Evolutionary conservation across 2,329 filamentous ascomycete species (phyloP).

Genomic region (Colletotrichum tropicicola): DNA sequence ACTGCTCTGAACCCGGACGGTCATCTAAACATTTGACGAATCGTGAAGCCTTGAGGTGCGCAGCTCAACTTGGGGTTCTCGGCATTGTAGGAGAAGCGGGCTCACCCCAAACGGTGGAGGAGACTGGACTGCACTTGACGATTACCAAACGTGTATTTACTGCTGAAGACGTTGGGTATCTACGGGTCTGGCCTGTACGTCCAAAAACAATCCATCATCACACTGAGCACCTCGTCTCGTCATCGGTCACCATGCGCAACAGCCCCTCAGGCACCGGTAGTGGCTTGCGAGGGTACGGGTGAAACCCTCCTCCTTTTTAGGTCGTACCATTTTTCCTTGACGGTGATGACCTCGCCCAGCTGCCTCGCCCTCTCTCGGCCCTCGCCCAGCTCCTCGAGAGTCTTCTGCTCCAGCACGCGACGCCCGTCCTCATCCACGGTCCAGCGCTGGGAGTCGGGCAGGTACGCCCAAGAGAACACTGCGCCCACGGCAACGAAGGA

Average conservation of each 20-base stretch:
- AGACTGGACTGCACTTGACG: no score
- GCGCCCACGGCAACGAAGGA: slow-evolving; percentile 58
- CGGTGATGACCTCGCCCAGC: slow-evolving; percentile 54
- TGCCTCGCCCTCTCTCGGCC: slow-evolving; percentile 53
- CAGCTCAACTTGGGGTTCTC: no score
- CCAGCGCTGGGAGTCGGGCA: slow-evolving; percentile 57
- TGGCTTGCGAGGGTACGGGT: slow-evolving; percentile 1
- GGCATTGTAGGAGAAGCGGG: no score
- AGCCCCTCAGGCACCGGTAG: not conserved
- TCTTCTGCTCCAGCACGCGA: slow-evolving; percentile 53
- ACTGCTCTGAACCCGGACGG: slow-evolving; percentile 16
- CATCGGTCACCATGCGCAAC: no score
- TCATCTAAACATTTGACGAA: not conserved
- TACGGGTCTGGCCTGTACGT: no score
- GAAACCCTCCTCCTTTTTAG: slow-evolving; percentile 43
- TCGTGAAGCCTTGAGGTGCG: not conserved
- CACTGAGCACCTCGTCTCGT: not conserved
- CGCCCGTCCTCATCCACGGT: slow-evolving; percentile 44
- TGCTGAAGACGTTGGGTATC: no score
- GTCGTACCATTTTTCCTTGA: slow-evolving; percentile 52
- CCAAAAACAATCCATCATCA: no score
- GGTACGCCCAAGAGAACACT: slow-evolving; percentile 60
- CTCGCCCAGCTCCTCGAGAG: slow-evolving; percentile 60
- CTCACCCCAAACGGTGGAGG: no score
- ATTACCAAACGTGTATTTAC: no score